Conservation (phyloP, 2,329 filamentous ascomycete genomes). For the Dactylella cylindrospora region DNA sequence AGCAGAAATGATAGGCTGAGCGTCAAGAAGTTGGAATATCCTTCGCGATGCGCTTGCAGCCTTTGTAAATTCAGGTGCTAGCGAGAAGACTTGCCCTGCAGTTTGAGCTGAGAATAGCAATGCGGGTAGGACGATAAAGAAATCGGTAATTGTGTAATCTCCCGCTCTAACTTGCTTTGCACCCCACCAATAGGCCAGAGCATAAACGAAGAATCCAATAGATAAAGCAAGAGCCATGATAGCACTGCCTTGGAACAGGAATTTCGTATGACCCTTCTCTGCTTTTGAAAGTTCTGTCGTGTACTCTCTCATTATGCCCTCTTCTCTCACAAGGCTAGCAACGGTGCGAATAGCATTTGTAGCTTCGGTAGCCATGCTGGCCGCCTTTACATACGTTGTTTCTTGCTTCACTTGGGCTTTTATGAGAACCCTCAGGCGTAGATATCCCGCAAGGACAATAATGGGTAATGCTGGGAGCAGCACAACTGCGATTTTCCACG, state of each 20-base stretch:
- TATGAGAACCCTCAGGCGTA: slow-evolving; percentile 57
- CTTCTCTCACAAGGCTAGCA: slow-evolving; percentile 60
- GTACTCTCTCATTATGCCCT: slow-evolving; percentile 56
- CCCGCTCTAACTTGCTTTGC: slow-evolving; percentile 68
- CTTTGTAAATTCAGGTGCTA: slow-evolving; percentile 72
- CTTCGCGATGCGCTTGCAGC: slow-evolving; percentile 64
- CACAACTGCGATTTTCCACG: slow-evolving; percentile 59
- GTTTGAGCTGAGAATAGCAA: slow-evolving; percentile 72
- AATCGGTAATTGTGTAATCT: slow-evolving; percentile 66
- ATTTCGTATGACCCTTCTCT: slow-evolving; percentile 56
- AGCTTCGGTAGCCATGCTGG: slow-evolving; percentile 67
- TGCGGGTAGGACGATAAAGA: slow-evolving; percentile 71
- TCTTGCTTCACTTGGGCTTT: slow-evolving; percentile 66
- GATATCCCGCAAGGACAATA: slow-evolving; percentile 56
- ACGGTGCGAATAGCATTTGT: slow-evolving; percentile 67
- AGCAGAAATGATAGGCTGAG: slow-evolving; percentile 48
- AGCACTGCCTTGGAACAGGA: slow-evolving; percentile 56
- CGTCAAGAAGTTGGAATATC: slow-evolving; percentile 52
- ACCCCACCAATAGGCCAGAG: slow-evolving; percentile 79
- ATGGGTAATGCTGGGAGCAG: slow-evolving; percentile 57
- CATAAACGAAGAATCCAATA: slow-evolving; percentile 68
- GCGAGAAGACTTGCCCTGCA: slow-evolving; percentile 72
- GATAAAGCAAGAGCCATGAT: slow-evolving; percentile 59
- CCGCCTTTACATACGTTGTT: slow-evolving; percentile 65
- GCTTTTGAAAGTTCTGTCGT: slow-evolving; percentile 52